Evolutionary conservation across 257 asterid genomes (phyloP), one percentile per base, ranked within the genome.

Genomic region (Solanum appendiculatum): DNA sequence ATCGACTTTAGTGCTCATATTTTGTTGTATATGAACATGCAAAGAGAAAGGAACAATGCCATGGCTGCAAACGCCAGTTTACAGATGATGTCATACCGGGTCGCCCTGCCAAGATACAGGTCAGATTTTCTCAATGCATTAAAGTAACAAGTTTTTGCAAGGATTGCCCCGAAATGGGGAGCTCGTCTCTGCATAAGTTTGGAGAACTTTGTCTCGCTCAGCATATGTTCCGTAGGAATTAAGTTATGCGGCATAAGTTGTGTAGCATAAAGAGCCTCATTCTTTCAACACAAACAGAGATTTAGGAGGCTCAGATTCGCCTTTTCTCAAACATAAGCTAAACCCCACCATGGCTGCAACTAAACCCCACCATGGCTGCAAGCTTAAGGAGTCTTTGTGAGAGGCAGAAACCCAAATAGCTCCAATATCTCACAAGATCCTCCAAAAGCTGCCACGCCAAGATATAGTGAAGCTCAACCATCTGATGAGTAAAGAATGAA

Each of bases 101-200:
- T 80, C 18, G 88, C 88, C 87, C 89, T 87, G 89, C 88, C 89
- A 89, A 86, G 88, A 89, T 87, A 85, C 91, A 85, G 88, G 88
- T 87, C 69, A 60, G 40, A 72, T 66, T 42, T 63, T 25, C 48
- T 63, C 64, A 66, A 27, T 80, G 78, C 87, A 46, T 72, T 51
- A 27, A 39, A 20, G 3, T 63, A 12, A 10, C 48, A 37, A 37
- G 15, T 37, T 36, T 36, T 73, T 21, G 46, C 81, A 33, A 1
- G 18, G 16, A 34, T 8, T 46, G 66, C 84, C 84, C 84, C 27
- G 0, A 36, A 36, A 36, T 36, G 10, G 3, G 48, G 46, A 70
- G n/a, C 7, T 34, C 39, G 46, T 18, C 4, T 18, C 15, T 23
- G 40, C 1, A 4, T 31, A 31, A 31, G 23, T 68, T 68, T 31